Percentiles rank a stretch among this genome's conserved stretches.
Conservation (phyloP, 139 green algal genomes). For the Closterium sp. region DNA sequence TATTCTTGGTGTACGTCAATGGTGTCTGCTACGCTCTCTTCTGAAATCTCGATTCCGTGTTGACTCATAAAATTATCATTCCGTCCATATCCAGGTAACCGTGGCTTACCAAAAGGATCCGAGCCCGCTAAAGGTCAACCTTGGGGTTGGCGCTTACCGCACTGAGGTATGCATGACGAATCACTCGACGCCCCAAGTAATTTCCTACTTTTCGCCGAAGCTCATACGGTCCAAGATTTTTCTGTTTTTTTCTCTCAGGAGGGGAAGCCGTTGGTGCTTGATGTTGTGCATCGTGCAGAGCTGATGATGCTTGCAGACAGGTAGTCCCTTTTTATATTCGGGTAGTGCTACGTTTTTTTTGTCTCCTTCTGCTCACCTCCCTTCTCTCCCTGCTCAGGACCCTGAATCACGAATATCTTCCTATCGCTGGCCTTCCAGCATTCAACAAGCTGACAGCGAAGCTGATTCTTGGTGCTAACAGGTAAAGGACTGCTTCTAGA, state of each 20-base stretch:
- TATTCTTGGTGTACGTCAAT: neutral
- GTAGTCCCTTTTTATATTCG: neutral
- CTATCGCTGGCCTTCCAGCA: slow-evolving; percentile 81
- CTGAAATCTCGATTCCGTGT: neutral
- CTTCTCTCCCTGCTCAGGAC: neutral
- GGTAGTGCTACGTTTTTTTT: neutral
- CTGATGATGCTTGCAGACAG: slow-evolving; percentile 9
- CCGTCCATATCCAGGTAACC: neutral
- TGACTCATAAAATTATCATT: neutral
- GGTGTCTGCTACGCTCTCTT: neutral
- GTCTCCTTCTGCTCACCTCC: neutral
- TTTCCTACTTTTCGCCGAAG: neutral
- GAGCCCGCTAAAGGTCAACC: slow-evolving; percentile 85
- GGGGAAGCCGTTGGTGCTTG: slow-evolving; percentile 85
- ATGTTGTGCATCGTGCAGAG: slow-evolving; percentile 77
- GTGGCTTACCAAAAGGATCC: slow-evolving; percentile 50
- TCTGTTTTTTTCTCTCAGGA: neutral
- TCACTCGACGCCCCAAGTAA: neutral
- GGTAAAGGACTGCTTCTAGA: neutral
- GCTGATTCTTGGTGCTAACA: slow-evolving; percentile 77
- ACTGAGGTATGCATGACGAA: slow-evolving; percentile 67
- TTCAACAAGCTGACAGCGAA: slow-evolving; percentile 84
- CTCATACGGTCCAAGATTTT: neutral
- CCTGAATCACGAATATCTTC: slow-evolving; percentile 75
- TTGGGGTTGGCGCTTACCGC: slow-evolving; percentile 92